These are phyloP conservation scores for Ceriops zippeliana DNA, from an alignment of 345 rosid species.

Conservation along the genomic window DNA sequence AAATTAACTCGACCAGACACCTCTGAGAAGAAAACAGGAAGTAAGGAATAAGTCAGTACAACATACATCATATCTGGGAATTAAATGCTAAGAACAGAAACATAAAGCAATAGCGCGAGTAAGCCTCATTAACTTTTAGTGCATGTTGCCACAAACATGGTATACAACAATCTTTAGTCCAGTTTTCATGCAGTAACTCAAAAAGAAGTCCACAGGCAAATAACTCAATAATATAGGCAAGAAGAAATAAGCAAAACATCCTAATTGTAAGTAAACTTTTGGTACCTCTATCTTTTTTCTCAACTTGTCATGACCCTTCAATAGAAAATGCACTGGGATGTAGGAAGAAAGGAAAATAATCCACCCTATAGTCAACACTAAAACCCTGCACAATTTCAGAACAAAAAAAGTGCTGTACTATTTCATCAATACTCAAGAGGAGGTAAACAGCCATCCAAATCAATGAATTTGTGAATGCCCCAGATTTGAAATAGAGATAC, in stretches of 20 bases:
- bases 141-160: not conserved
- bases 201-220: no score
- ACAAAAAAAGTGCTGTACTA: not conserved
- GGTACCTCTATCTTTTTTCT: slow-evolving; percentile 80
- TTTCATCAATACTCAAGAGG: not conserved
- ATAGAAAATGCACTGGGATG: slow-evolving; percentile 67
- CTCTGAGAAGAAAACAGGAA: slow-evolving; percentile 48
- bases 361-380: slow-evolving; percentile 85
- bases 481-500: not conserved
- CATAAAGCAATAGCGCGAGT: not conserved
- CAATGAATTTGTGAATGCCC: not conserved
- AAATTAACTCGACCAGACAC: slow-evolving; percentile 89
- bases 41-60: slow-evolving; percentile 9
- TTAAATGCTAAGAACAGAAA: not conserved
- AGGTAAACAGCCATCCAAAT: not conserved
- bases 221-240: not conserved
- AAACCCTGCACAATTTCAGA: slow-evolving; percentile 50
- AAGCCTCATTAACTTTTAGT: not conserved
- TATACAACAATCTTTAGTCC: not conserved
- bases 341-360: slow-evolving; percentile 72
- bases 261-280: no score
- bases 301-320: slow-evolving; percentile 77
- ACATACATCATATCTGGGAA: slow-evolving; percentile 6
- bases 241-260: not conserved
- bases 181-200: not conserved